Evolutionary conservation across 768 basidiomycete species (phyloP), one percentile per base, ranked within the genome.

Genomic region (Pleurotus ostreatus): DNA sequence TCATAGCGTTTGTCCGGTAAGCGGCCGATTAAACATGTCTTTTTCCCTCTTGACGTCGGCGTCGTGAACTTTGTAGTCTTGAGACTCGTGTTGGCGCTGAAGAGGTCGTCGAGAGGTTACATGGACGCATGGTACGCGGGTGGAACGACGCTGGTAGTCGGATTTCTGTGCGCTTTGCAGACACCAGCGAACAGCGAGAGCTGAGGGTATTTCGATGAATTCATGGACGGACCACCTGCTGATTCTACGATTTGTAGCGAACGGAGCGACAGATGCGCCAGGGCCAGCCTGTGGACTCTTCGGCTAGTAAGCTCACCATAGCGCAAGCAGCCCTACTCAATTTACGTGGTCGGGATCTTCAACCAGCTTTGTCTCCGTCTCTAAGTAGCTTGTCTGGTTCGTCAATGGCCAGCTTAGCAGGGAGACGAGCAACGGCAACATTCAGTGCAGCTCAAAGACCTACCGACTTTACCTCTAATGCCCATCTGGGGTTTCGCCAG

Each of bases 1-100:
- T 90, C 59, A 91, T 92, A 55, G 89, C 88, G 0, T 92, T 92
- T 62, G 88, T 91, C 41, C 78, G 90, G 89, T 88, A 60, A 18
- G 79, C 67, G 26, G 30, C 9, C 3, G 30, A 2, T 9, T 15
- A 3, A 54, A 51, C 13, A 18, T 49, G 55, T 37, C 54, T 20
- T 52, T 60, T 22, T 22, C 26, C 18, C 34, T 41, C 37, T 57
- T 39, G 39, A 46, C 8, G 30, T 46, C 53, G 23, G 46, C 46
- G 40, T 34, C 40, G 34, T 12, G 48, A 6, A 11, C 39, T 34
- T n/a, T 39, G 7, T 62, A 92, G 90, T 46, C 74, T 92, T 22
- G 89, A 92, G 61, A 84, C 79, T 15, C 84, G 89, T 15, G 26
- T 61, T 0, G 89, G 88, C 0, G 90, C 89, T 2, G 86, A 90